These are phyloP conservation scores for Chlorella sp. DNA, from an alignment of 139 green algal genomes.

Conservation along the genomic window DNA sequence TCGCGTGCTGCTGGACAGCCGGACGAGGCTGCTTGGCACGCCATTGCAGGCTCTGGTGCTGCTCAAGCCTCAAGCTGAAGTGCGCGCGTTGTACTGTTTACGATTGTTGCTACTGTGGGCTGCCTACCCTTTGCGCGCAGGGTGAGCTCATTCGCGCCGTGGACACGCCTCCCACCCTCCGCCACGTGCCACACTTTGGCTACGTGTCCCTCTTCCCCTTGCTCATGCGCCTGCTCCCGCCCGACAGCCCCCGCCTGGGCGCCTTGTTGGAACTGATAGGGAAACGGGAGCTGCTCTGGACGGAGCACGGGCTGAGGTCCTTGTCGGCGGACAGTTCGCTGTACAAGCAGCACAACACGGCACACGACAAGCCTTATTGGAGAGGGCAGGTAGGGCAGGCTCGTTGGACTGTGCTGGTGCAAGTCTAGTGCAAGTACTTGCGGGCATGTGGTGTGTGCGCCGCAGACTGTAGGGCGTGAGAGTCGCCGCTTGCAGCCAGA, in stretches of 20 bases:
- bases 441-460: background rate
- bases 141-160: background rate
- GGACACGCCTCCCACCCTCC: constrained; percentile 21
- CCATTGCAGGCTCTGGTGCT: background rate
- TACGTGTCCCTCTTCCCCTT: constrained; percentile 93
- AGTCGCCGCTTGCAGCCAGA: background rate
- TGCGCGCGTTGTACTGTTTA: background rate
- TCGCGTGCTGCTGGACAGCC: no score
- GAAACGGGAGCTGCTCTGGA: constrained; percentile 64
- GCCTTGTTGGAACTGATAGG: constrained; percentile 54
- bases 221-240: constrained; percentile 73
- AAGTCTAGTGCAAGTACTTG: background rate
- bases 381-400: constrained; percentile 37
- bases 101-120: background rate
- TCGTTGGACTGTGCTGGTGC: no score
- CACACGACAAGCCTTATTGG: constrained; percentile 92
- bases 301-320: constrained; percentile 55
- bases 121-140: background rate
- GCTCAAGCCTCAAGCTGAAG: background rate
- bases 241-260: constrained; percentile 41
- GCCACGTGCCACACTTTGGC: constrained; percentile 76
- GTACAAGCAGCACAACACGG: constrained; percentile 69
- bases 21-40: no score
- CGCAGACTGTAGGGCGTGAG: background rate
- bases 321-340: constrained; percentile 4